Percentiles rank a stretch among this genome's conserved stretches.
Evolutionary conservation across 306 rosid genomes (phyloP).

Genomic region (Acmispon strigosus): DNA sequence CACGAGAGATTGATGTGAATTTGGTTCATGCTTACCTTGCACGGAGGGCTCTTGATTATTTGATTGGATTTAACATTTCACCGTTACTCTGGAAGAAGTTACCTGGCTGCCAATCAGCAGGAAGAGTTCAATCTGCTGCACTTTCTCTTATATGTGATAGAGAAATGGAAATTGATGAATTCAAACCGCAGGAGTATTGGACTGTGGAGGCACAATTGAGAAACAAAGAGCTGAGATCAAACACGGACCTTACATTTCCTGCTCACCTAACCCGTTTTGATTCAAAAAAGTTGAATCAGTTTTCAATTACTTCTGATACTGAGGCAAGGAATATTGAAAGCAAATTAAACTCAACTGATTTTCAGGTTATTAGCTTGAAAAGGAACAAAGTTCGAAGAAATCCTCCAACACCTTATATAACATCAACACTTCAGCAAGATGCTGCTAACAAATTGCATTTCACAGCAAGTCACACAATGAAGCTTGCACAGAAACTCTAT

Average conservation of each 20-base stretch:
- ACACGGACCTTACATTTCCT: slow-evolving; percentile 29
- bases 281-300: slow-evolving; percentile 62
- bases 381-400: slow-evolving; percentile 56
- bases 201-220: slow-evolving; percentile 44
- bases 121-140: slow-evolving; percentile 99
- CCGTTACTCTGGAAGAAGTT: slow-evolving; percentile 96
- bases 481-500: slow-evolving; percentile 92
- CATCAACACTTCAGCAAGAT: slow-evolving; percentile 99
- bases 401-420: slow-evolving; percentile 88
- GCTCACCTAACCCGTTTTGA: slow-evolving; percentile 74
- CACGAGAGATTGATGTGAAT: slow-evolving; percentile 72
- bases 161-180: slow-evolving; percentile 88
- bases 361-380: slow-evolving; percentile 54
- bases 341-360: slow-evolving; percentile 38
- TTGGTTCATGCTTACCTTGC: slow-evolving; percentile 95
- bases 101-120: slow-evolving; percentile 97
- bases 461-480: slow-evolving; percentile 69
- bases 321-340: slow-evolving; percentile 55
- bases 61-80: slow-evolving; percentile 94
- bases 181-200: slow-evolving; percentile 82
- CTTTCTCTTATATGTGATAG: slow-evolving; percentile 88
- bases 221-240: slow-evolving; percentile 22
- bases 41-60: slow-evolving; percentile 94
- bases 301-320: slow-evolving; percentile 54
- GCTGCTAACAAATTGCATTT: slow-evolving; percentile 80